Base-by-base conservation (phyloP, 805 yeast genomes). In the Saitoella complicata region DNA sequence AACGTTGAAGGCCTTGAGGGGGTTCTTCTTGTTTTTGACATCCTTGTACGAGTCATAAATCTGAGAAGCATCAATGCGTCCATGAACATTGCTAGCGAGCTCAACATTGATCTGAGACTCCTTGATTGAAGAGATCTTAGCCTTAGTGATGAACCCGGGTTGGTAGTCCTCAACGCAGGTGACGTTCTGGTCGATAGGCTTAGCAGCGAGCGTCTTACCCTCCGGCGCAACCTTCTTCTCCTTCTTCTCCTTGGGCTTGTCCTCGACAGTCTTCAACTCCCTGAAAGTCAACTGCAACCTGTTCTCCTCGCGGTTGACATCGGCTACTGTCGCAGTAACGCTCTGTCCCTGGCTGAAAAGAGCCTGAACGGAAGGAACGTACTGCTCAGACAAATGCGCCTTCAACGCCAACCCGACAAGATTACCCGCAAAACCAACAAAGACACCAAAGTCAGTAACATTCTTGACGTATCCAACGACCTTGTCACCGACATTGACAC, bases 381-480 rank as follows among this genome's bases (percentile, higher is more conserved):
- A 72, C 5, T 76, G 67, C 21, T 81, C 81, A 53, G 78, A 76
- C 10, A 57, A 41, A 12, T 54, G 52, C 56, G 78, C 76, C 45
- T 87, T 81, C 49, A 83, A 71, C 4, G 85, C 80, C 51, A 88
- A 69, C 43, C 96, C 97, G 32, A 84, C 82, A 50, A 88, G 72
- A 44, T 72, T 73, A 50, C 81, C 80, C 46, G 78, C 84, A 61
- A 88, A 88, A 0, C 79, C 73, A 46, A 88, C 80, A 58, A 88
- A 88, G 8, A 85, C 67, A 51, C 97, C 97, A 57, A 71, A 70
- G 39, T 70, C 71, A n/a, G 93, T 82, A 12, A 80, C 74, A 12
- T 86, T 78, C 52, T 76, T 80, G 37, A 88, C 75, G 58, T 69
- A 87, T 38, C 97, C 98, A 46, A 73, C 70, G 43, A 83, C 61